Percentiles rank a stretch among this genome's conserved stretches.
phyloP scores from a whole-genome alignment of 345 rosid genomes.

The Clausena lansium region DNA sequence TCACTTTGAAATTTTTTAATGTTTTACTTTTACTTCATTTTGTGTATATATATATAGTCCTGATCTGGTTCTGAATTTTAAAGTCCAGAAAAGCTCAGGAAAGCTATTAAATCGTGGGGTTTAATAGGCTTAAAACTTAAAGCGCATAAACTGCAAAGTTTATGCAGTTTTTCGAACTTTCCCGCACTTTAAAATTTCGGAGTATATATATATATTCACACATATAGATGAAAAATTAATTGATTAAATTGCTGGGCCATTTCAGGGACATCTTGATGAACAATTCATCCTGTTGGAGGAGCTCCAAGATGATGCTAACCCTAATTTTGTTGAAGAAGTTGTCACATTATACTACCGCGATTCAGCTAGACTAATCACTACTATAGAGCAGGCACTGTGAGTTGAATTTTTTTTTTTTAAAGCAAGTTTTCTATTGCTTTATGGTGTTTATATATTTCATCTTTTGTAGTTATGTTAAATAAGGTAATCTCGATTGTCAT shows the following conservation, averaged over 20 bases:
- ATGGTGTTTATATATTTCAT: not conserved
- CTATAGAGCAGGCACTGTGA: conserved; percentile 59
- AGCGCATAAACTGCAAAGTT: too few species aligned
- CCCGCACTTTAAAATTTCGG: too few species aligned
- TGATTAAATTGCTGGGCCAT: not conserved
- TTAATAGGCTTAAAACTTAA: too few species aligned
- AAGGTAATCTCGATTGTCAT: not conserved
- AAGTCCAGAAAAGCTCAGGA: too few species aligned
- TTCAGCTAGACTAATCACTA: conserved; percentile 47
- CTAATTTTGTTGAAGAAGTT: conserved; percentile 72
- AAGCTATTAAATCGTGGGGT: too few species aligned
- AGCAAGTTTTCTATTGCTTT: too few species aligned
- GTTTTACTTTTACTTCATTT: not conserved
- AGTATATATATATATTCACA: too few species aligned
- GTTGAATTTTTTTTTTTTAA: conserved; percentile 11
- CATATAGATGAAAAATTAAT: not conserved
- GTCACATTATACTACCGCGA: conserved; percentile 64
- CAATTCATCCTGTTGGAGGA: conserved; percentile 70
- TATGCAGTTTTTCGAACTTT: too few species aligned
- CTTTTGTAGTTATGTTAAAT: not conserved
- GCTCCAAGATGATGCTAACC: conserved; percentile 70
- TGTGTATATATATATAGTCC: not conserved
- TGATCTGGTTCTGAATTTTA: too few species aligned
- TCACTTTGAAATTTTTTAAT: not conserved
- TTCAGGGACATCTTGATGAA: conserved; percentile 64